Conservation (phyloP, 1,284 basidiomycete genomes). For the Apiotrichum porosum region DNA sequence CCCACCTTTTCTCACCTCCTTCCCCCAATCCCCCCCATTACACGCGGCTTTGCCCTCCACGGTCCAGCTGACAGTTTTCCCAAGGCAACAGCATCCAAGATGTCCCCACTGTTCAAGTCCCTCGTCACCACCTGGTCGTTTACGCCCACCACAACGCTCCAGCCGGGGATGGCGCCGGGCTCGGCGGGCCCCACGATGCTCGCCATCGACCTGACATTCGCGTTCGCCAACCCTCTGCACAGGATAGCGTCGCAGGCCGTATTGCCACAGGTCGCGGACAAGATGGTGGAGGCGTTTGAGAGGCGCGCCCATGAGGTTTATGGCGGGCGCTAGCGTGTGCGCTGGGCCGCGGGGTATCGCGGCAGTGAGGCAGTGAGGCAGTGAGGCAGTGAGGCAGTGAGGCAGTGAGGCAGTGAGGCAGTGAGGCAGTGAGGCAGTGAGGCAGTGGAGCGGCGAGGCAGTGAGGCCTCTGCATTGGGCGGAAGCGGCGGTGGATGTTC, state of each 20-base stretch:
- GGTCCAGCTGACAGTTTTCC: too few species aligned
- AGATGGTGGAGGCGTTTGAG: conserved; percentile 92
- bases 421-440: too few species aligned
- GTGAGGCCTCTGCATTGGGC: too few species aligned
- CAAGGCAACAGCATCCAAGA: conserved; percentile 68
- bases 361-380: too few species aligned
- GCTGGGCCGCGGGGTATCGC: too few species aligned
- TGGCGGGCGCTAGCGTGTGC: conserved; percentile 48
- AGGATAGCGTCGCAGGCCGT: conserved; percentile 74
- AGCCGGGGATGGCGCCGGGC: neutral
- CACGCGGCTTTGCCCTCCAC: too few species aligned
- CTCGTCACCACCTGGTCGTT: conserved; percentile 65
- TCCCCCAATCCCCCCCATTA: too few species aligned
- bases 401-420: too few species aligned
- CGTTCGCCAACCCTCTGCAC: conserved; percentile 82
- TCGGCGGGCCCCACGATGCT: conserved; percentile 60
- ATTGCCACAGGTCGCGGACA: conserved; percentile 76
- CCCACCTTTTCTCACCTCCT: too few species aligned
- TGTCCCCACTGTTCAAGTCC: conserved; percentile 78
- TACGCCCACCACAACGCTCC: conserved; percentile 1
- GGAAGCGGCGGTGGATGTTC: too few species aligned
- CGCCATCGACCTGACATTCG: conserved; percentile 74
- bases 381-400: too few species aligned
- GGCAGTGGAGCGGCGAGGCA: too few species aligned
- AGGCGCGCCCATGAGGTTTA: conserved; percentile 69